Base-by-base conservation (phyloP, 1,284 basidiomycete species). In the Irpex lacteus region DNA sequence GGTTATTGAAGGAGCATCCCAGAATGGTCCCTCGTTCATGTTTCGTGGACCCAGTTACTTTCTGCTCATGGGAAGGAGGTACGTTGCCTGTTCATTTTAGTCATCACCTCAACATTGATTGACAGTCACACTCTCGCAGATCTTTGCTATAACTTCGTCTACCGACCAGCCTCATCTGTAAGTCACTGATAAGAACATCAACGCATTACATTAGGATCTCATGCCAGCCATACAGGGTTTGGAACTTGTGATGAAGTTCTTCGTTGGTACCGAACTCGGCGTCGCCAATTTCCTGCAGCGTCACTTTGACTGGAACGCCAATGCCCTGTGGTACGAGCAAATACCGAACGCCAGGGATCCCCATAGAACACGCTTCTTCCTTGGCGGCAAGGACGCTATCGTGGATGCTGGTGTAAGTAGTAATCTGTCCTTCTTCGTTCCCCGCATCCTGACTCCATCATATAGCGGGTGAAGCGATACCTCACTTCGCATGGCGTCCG, bases 51-150 rank as follows among this genome's bases (percentile, higher is more conserved):
- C 94, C 95, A 5, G 90, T 92, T 37, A 87, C 87, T 0, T 96
- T 97, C 76, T 94, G 92, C 74, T 87, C 91, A 5, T 96, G 94
- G 94, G 93, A 95, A 81, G 93, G 93, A 62, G 88, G 89, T 90
- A 70, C 65, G 82, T 75, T 26, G 40, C 60, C 36, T 37, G 47
- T 54, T 49, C 5, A 60, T 55, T n/a, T 19, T 38, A 13, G 32
- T 18, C 15, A 47, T 57, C 64, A 40, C 63, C 54, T 50, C 19
- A 40, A 65, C 8, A 53, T 36, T 19, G 21, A 38, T 38, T 49
- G 36, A 62, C 26, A 66, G 47, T 56, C 37, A 18, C 44, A 38
- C 44, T 11, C 38, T 36, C 26, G 32, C 70, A 89, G 93, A 95
- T 74, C 87, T 96, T 15, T 95, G 94, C 75, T 92, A 91, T 77